A percentile compares a stretch with the other conserved stretches of the same genome.
phyloP scores from a whole-genome alignment of 108 stramenopile genomes.

The Nannochloropsis gaditana region DNA sequence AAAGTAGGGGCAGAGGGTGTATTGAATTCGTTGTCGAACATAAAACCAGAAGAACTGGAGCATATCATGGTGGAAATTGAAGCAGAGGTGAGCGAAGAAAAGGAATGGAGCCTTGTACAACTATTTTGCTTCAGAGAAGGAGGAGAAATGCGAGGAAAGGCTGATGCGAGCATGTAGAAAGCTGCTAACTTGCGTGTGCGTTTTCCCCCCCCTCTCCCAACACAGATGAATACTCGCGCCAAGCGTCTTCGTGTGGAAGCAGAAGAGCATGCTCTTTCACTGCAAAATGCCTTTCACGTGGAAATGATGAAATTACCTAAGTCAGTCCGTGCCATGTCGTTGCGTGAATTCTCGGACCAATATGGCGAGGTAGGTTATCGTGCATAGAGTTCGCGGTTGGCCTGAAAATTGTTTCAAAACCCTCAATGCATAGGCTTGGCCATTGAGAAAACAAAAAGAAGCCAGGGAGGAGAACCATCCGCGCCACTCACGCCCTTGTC shows the following conservation, averaged over 20 bases:
- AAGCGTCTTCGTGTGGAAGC: background rate
- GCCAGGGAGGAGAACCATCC: background rate
- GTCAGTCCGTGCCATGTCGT: slow-evolving; percentile 11
- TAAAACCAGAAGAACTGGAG: background rate
- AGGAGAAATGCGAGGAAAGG: background rate
- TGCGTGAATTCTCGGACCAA: slow-evolving; percentile 3
- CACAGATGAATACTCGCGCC: background rate
- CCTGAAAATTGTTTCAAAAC: too few species aligned
- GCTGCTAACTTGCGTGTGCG: background rate
- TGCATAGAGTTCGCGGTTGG: too few species aligned
- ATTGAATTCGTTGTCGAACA: background rate
- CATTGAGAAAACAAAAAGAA: too few species aligned
- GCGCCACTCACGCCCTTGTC: background rate
- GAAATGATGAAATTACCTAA: slow-evolving; percentile 2
- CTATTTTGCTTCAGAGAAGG: background rate
- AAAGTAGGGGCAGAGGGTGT: background rate
- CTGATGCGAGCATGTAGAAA: background rate
- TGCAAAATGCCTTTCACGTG: background rate
- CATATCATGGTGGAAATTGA: slow-evolving; percentile 7
- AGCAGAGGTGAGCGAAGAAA: background rate
- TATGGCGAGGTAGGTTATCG: background rate
- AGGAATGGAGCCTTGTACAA: too few species aligned
- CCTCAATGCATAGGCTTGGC: too few species aligned
- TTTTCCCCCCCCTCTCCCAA: background rate
- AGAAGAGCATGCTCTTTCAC: background rate